phyloP scores from a whole-genome alignment of 78 protist genomes.

The Ministeria vibrans region DNA sequence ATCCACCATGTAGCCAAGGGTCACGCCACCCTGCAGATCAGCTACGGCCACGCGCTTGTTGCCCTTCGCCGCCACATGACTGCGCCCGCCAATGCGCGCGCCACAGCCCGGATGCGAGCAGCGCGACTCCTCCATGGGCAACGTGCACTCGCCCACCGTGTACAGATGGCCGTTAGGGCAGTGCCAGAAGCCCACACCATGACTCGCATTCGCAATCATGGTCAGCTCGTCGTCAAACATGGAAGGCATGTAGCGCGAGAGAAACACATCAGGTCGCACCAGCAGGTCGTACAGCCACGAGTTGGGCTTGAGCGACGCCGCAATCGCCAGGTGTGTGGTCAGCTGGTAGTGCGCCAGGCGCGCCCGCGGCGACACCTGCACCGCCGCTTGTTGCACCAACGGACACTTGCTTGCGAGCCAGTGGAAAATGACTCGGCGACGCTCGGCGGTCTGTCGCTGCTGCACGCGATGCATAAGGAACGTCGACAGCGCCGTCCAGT shows the following conservation, averaged over 20 bases:
- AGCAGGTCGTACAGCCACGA: not conserved
- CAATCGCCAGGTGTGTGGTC: not conserved
- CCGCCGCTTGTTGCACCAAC: too few relatives aligned
- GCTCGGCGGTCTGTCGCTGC: too few relatives aligned
- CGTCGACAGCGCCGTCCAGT: too few relatives aligned
- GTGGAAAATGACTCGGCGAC: too few relatives aligned
- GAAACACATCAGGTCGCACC: not conserved
- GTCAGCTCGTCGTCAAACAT: not conserved
- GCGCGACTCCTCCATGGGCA: conserved; percentile 8
- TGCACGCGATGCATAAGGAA: too few relatives aligned
- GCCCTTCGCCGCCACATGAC: too few relatives aligned
- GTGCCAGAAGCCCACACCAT: not conserved
- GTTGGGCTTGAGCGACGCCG: not conserved
- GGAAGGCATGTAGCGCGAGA: not conserved
- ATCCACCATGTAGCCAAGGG: too few relatives aligned
- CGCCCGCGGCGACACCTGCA: too few relatives aligned
- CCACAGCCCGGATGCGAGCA: conserved; percentile 32
- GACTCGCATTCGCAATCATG: not conserved
- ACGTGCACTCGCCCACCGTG: conserved; percentile 26
- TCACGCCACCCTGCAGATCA: too few relatives aligned
- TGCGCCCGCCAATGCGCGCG: conserved; percentile 8
- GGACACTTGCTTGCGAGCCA: too few relatives aligned
- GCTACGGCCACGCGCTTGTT: too few relatives aligned
- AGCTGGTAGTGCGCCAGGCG: not conserved
- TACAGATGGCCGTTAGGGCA: conserved; percentile 30